Percentiles rank a stretch among this genome's conserved stretches.
Conservation (phyloP, 768 basidiomycete genomes). For the Pisolithus albus region DNA sequence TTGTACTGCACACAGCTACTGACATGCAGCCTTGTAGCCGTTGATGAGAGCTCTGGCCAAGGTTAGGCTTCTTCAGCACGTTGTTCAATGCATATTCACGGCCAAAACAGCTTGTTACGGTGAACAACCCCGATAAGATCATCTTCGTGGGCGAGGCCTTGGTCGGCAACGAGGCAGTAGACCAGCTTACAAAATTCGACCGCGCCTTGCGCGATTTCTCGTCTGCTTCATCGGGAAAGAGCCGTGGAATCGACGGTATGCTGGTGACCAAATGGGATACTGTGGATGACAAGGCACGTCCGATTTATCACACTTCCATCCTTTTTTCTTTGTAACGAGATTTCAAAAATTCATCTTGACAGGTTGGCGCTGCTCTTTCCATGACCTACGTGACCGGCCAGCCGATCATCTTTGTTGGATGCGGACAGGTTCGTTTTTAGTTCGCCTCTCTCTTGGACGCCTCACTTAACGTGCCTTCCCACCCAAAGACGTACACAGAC, state of each 20-base stretch:
- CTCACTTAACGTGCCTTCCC: slow-evolving; percentile 9
- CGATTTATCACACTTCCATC: too few relatives aligned
- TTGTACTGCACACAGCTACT: background rate
- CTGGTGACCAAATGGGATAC: slow-evolving; percentile 99
- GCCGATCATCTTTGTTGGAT: slow-evolving; percentile 97
- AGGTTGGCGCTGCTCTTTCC: slow-evolving; percentile 97
- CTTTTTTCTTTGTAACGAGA: background rate
- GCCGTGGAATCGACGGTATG: slow-evolving; percentile 96
- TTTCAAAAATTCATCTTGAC: slow-evolving; percentile 1
- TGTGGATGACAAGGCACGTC: slow-evolving; percentile 85
- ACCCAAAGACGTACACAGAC: slow-evolving; percentile 86
- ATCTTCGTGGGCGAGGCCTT: slow-evolving; percentile 97
- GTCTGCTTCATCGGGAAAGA: slow-evolving; percentile 55
- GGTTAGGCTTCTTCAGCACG: slow-evolving; percentile 31
- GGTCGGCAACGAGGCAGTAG: slow-evolving; percentile 98
- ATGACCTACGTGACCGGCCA: slow-evolving; percentile 99
- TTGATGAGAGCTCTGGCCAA: slow-evolving; percentile 98
- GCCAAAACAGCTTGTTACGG: slow-evolving; percentile 67
- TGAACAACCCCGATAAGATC: slow-evolving; percentile 95
- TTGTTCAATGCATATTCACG: slow-evolving; percentile 1
- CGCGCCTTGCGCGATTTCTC: slow-evolving; percentile 91
- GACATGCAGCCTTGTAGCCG: slow-evolving; percentile 43
- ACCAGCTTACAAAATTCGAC: slow-evolving; percentile 96
- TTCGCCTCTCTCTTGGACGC: background rate
- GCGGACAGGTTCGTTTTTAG: slow-evolving; percentile 70